phyloP scores from a whole-genome alignment of 1,284 basidiomycete genomes.

The Ceratobasidium papillatum region DNA sequence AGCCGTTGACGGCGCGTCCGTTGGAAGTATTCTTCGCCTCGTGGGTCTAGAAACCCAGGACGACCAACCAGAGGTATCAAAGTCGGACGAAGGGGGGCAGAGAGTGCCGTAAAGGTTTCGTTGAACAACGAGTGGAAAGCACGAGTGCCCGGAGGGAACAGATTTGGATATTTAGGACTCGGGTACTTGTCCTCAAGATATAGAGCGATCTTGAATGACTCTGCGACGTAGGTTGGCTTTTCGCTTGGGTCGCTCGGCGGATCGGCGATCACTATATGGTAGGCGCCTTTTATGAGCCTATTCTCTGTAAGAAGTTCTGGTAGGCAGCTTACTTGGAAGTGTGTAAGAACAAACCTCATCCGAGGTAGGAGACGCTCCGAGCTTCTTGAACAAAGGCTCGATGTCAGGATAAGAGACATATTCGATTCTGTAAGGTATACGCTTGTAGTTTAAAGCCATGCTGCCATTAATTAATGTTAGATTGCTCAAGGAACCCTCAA shows the following conservation, averaged over 20 bases:
- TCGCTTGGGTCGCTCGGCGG: conserved; percentile 33
- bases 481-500: background rate
- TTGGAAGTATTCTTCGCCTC: conserved; percentile 16
- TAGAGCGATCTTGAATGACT: conserved; percentile 42
- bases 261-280: conserved; percentile 39
- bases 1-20: conserved; percentile 11
- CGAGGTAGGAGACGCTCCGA: conserved; percentile 51
- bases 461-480: conserved; percentile 15
- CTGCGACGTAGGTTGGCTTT: conserved; percentile 36
- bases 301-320: too few relatives aligned
- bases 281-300: too few relatives aligned
- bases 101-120: background rate
- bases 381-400: conserved; percentile 40
- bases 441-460: conserved; percentile 46
- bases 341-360: conserved; percentile 17
- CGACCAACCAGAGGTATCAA: conserved; percentile 30
- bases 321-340: conserved; percentile 28
- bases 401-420: conserved; percentile 47
- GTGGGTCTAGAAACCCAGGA: conserved; percentile 41
- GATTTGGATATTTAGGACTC: background rate
- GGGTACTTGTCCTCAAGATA: conserved; percentile 43
- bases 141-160: conserved; percentile 39
- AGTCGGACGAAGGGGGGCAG: conserved; percentile 8
- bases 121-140: conserved; percentile 37
- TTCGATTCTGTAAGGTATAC: conserved; percentile 46